These are phyloP conservation scores for Silene noctiflora DNA, from an alignment of 179 eudicot genomes.

Conservation along the genomic window DNA sequence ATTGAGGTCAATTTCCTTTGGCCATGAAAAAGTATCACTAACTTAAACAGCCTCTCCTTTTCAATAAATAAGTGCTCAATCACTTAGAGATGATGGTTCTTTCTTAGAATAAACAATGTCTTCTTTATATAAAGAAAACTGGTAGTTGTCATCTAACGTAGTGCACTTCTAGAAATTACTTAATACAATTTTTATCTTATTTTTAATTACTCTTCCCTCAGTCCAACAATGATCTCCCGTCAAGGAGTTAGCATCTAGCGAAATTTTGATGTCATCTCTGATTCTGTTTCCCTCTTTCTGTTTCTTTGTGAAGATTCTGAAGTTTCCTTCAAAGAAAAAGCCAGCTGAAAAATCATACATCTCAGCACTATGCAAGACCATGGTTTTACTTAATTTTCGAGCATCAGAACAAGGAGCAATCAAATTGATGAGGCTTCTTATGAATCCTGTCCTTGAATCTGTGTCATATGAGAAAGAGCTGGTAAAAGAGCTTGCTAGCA, in stretches of 20 bases:
- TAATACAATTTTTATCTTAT: too few species aligned
- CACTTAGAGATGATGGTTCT: too few species aligned
- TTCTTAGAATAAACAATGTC: too few species aligned
- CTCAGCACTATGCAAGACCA: conserved; percentile 63
- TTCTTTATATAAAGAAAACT: background rate
- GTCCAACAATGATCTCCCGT: background rate
- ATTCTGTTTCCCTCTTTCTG: background rate
- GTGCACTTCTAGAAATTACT: background rate
- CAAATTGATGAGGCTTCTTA: conserved; percentile 61
- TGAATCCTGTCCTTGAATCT: conserved; percentile 47
- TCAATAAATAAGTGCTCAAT: background rate
- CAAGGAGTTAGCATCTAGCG: background rate
- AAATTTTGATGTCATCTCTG: background rate
- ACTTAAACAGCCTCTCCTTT: background rate
- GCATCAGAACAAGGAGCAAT: conserved; percentile 63
- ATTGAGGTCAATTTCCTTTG: conserved; percentile 57
- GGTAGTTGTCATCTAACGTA: background rate
- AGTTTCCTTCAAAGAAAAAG: conserved; percentile 61
- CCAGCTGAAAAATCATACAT: conserved; percentile 77
- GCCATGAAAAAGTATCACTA: background rate
- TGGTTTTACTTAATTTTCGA: conserved; percentile 60
- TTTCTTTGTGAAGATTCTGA: conserved; percentile 42
- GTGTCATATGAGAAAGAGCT: conserved; percentile 72
- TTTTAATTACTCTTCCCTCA: too few species aligned
- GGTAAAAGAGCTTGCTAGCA: conserved; percentile 56